Conservation (phyloP, 2,329 filamentous ascomycete genomes). For the Pseudocercospora eumusae region DNA sequence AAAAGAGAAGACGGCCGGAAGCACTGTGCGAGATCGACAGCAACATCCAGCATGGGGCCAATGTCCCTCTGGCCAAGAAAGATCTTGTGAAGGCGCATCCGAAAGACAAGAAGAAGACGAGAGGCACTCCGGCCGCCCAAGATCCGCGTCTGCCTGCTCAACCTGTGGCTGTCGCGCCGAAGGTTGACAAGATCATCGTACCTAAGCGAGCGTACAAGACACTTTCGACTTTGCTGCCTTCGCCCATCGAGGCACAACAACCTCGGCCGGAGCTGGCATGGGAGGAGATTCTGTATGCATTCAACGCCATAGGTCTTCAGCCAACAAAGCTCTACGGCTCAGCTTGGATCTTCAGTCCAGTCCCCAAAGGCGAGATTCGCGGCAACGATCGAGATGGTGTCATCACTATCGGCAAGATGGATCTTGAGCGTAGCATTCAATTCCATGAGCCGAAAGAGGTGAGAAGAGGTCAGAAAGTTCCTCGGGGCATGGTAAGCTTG, state of each 20-base stretch:
- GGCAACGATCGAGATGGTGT: constrained; percentile 13
- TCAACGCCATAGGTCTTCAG: constrained; percentile 53
- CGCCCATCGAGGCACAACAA: constrained; percentile 35
- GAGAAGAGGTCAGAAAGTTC: constrained; percentile 49
- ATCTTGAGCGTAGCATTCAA: constrained; percentile 55
- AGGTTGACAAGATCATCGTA: constrained; percentile 19
- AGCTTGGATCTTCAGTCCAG: constrained; percentile 60
- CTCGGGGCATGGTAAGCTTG: constrained; percentile 48
- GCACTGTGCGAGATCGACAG: constrained; percentile 19
- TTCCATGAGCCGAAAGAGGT: constrained; percentile 63
- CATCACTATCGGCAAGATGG: constrained; percentile 33
- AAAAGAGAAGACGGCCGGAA: neutral
- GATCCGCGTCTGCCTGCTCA: constrained; percentile 19
- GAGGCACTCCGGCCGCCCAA: constrained; percentile 23
- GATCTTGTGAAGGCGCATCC: constrained; percentile 14
- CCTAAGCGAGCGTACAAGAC: constrained; percentile 41
- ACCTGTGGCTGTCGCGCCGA: neutral
- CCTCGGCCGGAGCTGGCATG: constrained; percentile 55
- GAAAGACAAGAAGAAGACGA: constrained; percentile 33
- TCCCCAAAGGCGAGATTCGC: constrained; percentile 15
- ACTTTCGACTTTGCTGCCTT: constrained; percentile 48
- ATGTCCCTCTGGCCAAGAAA: constrained; percentile 15
- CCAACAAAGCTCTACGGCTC: constrained; percentile 62
- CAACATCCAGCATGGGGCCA: constrained; percentile 21
- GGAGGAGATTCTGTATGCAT: constrained; percentile 57